phyloP scores from a whole-genome alignment of 2,329 filamentous ascomycete genomes.

The Penicillium oxalicum region DNA sequence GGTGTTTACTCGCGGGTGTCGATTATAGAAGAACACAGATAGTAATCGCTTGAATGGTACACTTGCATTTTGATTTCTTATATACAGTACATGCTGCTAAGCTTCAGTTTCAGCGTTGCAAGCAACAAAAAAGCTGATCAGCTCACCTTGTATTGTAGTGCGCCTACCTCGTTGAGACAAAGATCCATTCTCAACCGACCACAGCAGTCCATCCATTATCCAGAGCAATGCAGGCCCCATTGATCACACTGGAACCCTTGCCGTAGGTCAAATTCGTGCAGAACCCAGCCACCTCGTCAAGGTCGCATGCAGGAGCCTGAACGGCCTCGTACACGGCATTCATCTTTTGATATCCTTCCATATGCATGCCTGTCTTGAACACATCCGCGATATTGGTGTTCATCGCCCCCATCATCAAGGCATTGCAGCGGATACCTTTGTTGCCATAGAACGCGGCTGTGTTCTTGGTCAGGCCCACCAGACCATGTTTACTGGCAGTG shows the following conservation, averaged over 20 bases:
- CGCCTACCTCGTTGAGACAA: no score
- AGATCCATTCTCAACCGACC: conserved; percentile 7
- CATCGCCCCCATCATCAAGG: conserved; percentile 51
- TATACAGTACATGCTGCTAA: no score
- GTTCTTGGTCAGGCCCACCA: conserved; percentile 52
- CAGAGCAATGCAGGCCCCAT: conserved; percentile 26
- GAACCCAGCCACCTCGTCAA: conserved; percentile 25
- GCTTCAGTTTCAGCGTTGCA: no score
- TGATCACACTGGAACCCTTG: conserved; percentile 23
- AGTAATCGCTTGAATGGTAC: no score
- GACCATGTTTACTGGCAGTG: conserved; percentile 50
- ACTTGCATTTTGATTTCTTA: no score
- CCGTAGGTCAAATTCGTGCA: conserved; percentile 23
- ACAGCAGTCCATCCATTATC: conserved; percentile 26
- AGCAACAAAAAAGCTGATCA: no score
- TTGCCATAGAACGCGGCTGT: conserved; percentile 52
- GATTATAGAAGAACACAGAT: no score
- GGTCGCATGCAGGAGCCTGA: conserved; percentile 15
- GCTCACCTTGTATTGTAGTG: no score
- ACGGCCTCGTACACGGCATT: conserved; percentile 11
- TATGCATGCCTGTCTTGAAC: conserved; percentile 28
- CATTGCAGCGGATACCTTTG: conserved; percentile 50
- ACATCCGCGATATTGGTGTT: conserved; percentile 50
- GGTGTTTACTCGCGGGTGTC: no score
- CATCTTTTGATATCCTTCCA: conserved; percentile 20